Evolutionary conservation across 495 filamentous ascomycete species (phyloP).

Genomic region (Talaromyces nanjingensis): DNA sequence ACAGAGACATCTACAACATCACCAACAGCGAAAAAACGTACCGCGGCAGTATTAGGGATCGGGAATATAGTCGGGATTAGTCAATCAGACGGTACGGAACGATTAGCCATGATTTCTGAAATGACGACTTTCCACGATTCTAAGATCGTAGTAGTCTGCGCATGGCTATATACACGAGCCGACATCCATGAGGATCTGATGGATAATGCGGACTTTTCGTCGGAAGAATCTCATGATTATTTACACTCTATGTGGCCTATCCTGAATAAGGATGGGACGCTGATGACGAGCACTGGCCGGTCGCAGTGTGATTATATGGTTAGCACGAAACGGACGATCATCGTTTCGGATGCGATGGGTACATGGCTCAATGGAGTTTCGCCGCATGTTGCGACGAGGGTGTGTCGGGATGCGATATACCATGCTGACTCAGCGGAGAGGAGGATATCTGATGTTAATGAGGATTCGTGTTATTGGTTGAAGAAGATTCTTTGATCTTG

Average conservation of each 20-base stretch:
- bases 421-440: slow-evolving; percentile 1
- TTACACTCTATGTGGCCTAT: neutral
- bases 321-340: neutral
- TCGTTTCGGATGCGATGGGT: neutral
- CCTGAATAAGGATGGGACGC: neutral
- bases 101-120: neutral
- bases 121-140: neutral
- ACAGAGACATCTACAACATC: neutral
- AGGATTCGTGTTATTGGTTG: neutral
- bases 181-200: neutral
- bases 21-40: neutral
- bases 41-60: neutral
- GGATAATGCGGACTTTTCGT: neutral
- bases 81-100: neutral
- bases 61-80: neutral
- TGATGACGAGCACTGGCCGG: neutral
- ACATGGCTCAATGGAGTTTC: neutral
- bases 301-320: slow-evolving; percentile 4
- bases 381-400: neutral
- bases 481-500: neutral
- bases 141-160: neutral
- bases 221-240: neutral
- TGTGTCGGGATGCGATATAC: slow-evolving; percentile 1
- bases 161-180: neutral
- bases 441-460: slow-evolving; percentile 3